Base-by-base conservation (phyloP, 148 eudicot species). In the Silene latifolia region DNA sequence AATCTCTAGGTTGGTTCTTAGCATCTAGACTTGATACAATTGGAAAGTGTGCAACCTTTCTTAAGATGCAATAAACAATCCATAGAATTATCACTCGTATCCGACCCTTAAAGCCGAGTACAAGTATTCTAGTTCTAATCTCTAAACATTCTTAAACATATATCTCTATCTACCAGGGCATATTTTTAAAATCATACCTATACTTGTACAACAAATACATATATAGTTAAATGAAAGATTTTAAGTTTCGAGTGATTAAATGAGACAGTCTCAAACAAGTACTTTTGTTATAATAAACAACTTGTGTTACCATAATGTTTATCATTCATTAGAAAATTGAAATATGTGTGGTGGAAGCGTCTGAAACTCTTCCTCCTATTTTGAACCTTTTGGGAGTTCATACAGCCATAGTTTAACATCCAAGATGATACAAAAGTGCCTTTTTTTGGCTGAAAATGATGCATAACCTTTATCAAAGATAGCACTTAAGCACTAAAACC, bases 371-470 rank as follows among this genome's bases (percentile, higher is more conserved):
- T 65, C 56, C 24, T 15, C 18, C 25, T 72, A 64, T 7, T 42
- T 35, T 23, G 24, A 56, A 68, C 64, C 66, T 68, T 67, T 56
- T 63, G 51, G 23, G 53, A 76, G 64, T 14, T 19, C 72, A 71
- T 53, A 63, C 19, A 75, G 65, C 44, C 65, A 65, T 27, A 24
- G 63, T 70, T 75, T 25, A 74, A 69, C 57, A 67, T 62, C 64
- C n/a, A 67, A 47, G 11, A 35, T 72, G 74, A 63, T 42, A 69
- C 63, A 79, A 74, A 69, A 69, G 78, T 56, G 29, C 24, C 67
- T 39, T 80, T 80, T 71, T 71, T 56, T 15, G 32, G 62, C 61
- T 42, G 79, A 80, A 70, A 80, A 75, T 71, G 82, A 75, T 63
- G 66, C 78, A 27, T 23, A 63, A 64, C 54, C 82, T 80, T 76